Conservation (phyloP, 768 basidiomycete genomes). For the Boletus rex-veris region DNA sequence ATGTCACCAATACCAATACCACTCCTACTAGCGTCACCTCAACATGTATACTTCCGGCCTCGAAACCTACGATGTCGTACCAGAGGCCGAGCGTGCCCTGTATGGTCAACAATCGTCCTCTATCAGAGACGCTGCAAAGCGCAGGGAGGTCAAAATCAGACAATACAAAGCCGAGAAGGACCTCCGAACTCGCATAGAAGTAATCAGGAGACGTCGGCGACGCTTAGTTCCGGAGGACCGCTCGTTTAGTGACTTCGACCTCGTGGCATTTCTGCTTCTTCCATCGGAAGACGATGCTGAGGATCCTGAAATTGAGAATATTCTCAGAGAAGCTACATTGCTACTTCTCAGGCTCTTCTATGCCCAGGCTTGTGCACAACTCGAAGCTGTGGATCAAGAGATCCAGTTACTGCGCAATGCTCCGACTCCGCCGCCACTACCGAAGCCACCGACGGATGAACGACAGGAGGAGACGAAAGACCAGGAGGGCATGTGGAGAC, state of each 20-base stretch:
- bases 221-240: conserved; percentile 35
- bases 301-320: conserved; percentile 60
- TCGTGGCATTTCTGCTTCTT: conserved; percentile 63
- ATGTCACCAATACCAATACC: conserved; percentile 3
- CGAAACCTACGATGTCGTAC: conserved; percentile 65
- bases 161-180: conserved; percentile 89
- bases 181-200: conserved; percentile 62
- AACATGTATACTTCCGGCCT: conserved; percentile 46
- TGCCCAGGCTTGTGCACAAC: conserved; percentile 62
- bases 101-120: conserved; percentile 46
- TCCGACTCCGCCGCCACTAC: conserved; percentile 38
- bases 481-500: conserved; percentile 64
- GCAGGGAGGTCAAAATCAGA: conserved; percentile 85
- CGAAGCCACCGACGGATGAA: conserved; percentile 34
- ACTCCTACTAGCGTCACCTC: conserved; percentile 44
- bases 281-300: conserved; percentile 37
- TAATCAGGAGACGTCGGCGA: conserved; percentile 51
- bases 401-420: conserved; percentile 60
- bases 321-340: conserved; percentile 62
- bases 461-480: conserved; percentile 38
- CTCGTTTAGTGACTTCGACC: conserved; percentile 51
- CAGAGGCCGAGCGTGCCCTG: conserved; percentile 55
- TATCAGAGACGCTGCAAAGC: conserved; percentile 61
- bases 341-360: conserved; percentile 73
- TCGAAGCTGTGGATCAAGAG: conserved; percentile 71